phyloP scores from a whole-genome alignment of 2,329 filamentous ascomycete species.

The Botrytis sinoallii region DNA sequence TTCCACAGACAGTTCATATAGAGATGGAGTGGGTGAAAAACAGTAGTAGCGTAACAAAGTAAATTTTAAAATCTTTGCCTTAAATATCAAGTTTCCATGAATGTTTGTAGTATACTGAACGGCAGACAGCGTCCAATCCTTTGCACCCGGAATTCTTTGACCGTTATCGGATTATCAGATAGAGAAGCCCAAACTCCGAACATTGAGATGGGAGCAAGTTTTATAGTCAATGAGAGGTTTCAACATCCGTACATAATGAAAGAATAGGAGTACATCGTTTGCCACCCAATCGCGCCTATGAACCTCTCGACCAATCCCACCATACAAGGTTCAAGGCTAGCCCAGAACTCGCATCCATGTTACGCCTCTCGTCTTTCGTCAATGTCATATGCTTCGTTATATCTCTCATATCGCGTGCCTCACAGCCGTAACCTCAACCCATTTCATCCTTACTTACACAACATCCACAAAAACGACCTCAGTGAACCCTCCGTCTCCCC shows the following conservation, averaged over 20 bases:
- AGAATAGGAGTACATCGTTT: conserved; percentile 9
- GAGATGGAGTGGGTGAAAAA: not conserved
- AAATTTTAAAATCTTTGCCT: not conserved
- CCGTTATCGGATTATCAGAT: not conserved
- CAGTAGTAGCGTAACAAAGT: not conserved
- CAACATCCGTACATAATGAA: not conserved
- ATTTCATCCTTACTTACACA: not conserved
- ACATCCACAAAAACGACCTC: conserved; percentile 30
- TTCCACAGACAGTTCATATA: not conserved
- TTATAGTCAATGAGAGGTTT: not conserved
- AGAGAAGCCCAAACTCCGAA: not conserved
- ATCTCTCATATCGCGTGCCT: not conserved
- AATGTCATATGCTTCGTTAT: conserved; percentile 4
- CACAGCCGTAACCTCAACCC: not conserved
- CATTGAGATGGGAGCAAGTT: not conserved
- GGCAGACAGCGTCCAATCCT: not conserved
- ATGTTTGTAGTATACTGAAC: not conserved
- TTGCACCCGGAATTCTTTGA: not conserved
- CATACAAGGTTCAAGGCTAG: not conserved
- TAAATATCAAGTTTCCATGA: not conserved
- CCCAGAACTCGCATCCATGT: not conserved
- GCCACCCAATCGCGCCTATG: not conserved
- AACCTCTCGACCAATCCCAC: not conserved
- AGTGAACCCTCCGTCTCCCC: conserved; percentile 56
- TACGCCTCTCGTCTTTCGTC: not conserved